Evolutionary conservation across 2,329 filamentous ascomycete species (phyloP).

Genomic region (Rachicladosporium sp.): DNA sequence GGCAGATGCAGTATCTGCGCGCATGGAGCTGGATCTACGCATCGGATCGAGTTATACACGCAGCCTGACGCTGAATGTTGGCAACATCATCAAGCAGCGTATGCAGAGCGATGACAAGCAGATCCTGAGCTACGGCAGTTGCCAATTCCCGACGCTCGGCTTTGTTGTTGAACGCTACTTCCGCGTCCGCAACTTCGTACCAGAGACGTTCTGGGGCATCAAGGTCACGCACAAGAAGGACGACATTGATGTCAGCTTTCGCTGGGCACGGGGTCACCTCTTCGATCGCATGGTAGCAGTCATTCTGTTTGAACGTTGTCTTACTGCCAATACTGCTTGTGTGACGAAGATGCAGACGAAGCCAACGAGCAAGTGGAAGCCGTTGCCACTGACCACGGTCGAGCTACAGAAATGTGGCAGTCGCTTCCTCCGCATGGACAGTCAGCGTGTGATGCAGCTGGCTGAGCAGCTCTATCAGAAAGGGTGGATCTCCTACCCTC

Average conservation of each 20-base stretch:
- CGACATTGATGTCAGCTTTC: constrained; percentile 67
- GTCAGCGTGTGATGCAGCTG: constrained; percentile 74
- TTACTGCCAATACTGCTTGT: constrained; percentile 61
- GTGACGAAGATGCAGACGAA: constrained; percentile 82
- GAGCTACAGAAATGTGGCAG: constrained; percentile 95
- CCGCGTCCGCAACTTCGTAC: constrained; percentile 82
- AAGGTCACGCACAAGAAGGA: constrained; percentile 70
- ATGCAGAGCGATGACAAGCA: constrained; percentile 58
- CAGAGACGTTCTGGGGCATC: constrained; percentile 88
- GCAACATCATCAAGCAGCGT: constrained; percentile 52
- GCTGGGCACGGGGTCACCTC: constrained; percentile 68
- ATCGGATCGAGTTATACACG: constrained; percentile 90
- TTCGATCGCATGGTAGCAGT: constrained; percentile 77
- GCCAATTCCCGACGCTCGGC: constrained; percentile 90
- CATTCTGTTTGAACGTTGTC: constrained; percentile 75
- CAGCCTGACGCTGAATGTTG: constrained; percentile 69
- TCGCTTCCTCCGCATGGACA: constrained; percentile 76
- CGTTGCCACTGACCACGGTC: constrained; percentile 84
- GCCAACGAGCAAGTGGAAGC: constrained; percentile 87
- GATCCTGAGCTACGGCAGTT: constrained; percentile 44
- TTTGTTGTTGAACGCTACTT: constrained; percentile 97
- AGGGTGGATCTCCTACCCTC: constrained; percentile 93
- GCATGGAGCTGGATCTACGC: constrained; percentile 84
- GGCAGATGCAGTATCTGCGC: constrained; percentile 72
- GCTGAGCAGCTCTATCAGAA: constrained; percentile 85